Base-by-base conservation (phyloP, 164 flowering plant species). In the Berberis thunbergii region DNA sequence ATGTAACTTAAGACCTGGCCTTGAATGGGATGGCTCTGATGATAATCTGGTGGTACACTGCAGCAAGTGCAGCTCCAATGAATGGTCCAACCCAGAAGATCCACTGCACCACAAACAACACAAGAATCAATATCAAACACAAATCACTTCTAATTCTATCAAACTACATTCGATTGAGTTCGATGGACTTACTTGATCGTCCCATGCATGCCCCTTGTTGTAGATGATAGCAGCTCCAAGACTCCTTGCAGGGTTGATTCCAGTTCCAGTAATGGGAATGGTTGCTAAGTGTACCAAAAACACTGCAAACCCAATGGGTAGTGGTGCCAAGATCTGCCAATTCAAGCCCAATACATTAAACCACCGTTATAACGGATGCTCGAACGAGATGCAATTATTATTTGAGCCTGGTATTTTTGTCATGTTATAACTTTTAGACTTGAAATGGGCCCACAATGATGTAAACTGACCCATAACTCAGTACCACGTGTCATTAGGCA, bases 241-340 rank as follows among this genome's bases (percentile, higher is more conserved):
- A 66, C 86, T 80, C 74, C 87, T 76, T 8, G 91, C 91, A 7
- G 87, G 90, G 80, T 85, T 85, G 67, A 82, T 84, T 69, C 89
- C 89, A 3, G 86, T 84, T 65, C 88, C 84, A 2, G 88, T 84
- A 57, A 84, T 81, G 71, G 89, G 89, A 66, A 83, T 85, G 77
- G 89, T 82, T 12, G 90, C 86, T 77, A 85, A 72, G 73, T 85
- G 89, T 50, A 85, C 89, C 79, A 85, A 73, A 67, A 85, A 85
- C 63, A 85, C 86, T 41, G 87, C 90, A 65, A 85, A 85, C 61
- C 85, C 87, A 68, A 83, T 81, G 2, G 87, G 87, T 2, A 84
- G 72, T 4, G 88, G 88, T 7, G 85, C 85, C 74, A 84, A 73
- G n/a, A 84, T 68, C 85, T 84, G 78, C 68, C 26, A 26, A 26